Evolutionary conservation across 148 eudicot genomes (phyloP).

Genomic region (Amaranthus palmeri): DNA sequence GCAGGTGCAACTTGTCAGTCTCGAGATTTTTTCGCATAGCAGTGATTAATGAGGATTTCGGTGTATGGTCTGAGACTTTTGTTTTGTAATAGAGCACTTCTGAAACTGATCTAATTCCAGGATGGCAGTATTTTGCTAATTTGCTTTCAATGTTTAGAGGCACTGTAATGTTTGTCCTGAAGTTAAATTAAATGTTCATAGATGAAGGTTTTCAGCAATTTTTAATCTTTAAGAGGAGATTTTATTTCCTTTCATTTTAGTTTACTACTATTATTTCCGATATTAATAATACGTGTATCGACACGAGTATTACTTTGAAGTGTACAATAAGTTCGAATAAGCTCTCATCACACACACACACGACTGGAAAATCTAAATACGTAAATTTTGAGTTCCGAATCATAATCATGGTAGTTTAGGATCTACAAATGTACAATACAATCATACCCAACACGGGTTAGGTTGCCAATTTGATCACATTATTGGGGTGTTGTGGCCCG

Average conservation of each 20-base stretch:
- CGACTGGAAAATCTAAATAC: too few relatives aligned
- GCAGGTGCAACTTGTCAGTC: slow-evolving; percentile 8
- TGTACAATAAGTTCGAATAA: too few relatives aligned
- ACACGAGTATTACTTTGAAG: too few relatives aligned
- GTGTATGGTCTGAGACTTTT: slow-evolving; percentile 3
- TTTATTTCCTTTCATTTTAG: not conserved
- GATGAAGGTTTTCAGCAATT: not conserved
- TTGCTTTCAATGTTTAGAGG: slow-evolving; percentile 9
- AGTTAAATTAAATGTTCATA: not conserved
- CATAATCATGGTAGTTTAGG: too few relatives aligned
- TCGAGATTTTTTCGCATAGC: slow-evolving; percentile 8
- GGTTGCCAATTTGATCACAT: not conserved
- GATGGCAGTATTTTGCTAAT: slow-evolving; percentile 11
- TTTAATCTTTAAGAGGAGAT: not conserved
- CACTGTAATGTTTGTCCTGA: not conserved
- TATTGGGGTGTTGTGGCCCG: not conserved
- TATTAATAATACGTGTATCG: too few relatives aligned
- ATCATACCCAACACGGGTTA: too few relatives aligned
- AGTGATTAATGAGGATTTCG: slow-evolving; percentile 10
- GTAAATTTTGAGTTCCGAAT: too few relatives aligned
- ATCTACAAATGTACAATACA: too few relatives aligned
- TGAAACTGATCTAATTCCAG: slow-evolving; percentile 10
- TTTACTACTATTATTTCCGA: not conserved
- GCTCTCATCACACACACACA: too few relatives aligned
- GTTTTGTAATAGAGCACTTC: slow-evolving; percentile 9